Evolutionary conservation across 306 rosid species (phyloP).

Genomic region (Crotalaria pallida): DNA sequence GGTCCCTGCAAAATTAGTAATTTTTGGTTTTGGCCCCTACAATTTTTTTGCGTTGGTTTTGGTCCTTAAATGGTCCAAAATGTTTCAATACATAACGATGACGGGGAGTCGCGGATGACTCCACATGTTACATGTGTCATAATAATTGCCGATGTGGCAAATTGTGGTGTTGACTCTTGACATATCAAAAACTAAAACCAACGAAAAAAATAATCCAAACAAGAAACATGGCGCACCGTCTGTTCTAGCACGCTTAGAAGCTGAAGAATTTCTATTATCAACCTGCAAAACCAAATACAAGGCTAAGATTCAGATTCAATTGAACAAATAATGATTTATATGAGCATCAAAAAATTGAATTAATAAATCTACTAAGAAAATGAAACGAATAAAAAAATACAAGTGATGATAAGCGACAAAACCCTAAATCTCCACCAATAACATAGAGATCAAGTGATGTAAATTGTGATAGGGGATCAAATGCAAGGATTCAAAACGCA

Average conservation of each 20-base stretch:
- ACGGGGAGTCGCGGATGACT: too few relatives aligned
- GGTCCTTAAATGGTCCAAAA: too few relatives aligned
- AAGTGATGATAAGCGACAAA: neutral
- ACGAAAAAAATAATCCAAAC: neutral
- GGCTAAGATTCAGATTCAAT: neutral
- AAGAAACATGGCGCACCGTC: slow-evolving; percentile 52
- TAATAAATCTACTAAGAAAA: neutral
- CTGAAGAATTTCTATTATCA: slow-evolving; percentile 92
- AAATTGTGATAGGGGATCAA: slow-evolving; percentile 7
- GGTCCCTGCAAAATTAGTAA: too few relatives aligned
- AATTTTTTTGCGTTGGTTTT: too few relatives aligned
- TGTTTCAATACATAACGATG: too few relatives aligned
- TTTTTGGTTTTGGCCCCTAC: too few relatives aligned
- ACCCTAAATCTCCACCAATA: slow-evolving; percentile 11
- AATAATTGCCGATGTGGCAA: too few relatives aligned
- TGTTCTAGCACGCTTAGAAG: slow-evolving; percentile 96
- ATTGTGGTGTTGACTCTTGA: too few relatives aligned
- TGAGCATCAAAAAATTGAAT: neutral
- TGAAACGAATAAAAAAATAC: neutral
- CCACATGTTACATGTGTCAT: too few relatives aligned
- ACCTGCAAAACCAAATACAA: slow-evolving; percentile 41
- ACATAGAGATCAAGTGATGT: neutral
- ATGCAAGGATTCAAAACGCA: neutral
- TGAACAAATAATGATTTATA: neutral
- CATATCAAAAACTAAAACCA: too few relatives aligned